Base-by-base conservation (phyloP, 805 yeast genomes). In the Isabelozyma pseudorhagii region DNA sequence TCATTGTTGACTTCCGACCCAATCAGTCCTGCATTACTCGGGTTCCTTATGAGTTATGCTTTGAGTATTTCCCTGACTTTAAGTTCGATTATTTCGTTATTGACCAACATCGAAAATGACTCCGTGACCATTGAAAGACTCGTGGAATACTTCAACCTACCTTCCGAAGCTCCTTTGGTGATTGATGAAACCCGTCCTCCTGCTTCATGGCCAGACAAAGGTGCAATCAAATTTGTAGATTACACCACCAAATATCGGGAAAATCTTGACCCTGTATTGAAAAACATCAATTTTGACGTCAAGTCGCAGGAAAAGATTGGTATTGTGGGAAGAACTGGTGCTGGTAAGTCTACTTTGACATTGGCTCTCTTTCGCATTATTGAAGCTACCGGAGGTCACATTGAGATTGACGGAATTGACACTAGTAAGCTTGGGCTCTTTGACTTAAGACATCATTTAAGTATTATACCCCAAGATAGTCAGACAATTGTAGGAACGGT, bases 301-400 rank as follows among this genome's bases (percentile, higher is more conserved):
- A 54, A 56, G 47, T 55, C 62, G 0, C 44, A 55, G 1, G 69
- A 64, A 46, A 64, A 64, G 48, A 52, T 64, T 36, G 69, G 69
- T 8, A 62, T 64, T 45, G 68, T 63, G 31, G 69, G 69, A 2
- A 47, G 69, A 43, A 64, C 69, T 1, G 69, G 69, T 9, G 69
- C 69, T 1, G 69, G 69, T 8, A 64, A 64, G 49, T 60, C 66
- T 8, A 58, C 67, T 1, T 55, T 64, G 13, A 60, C 68, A 2
- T 54, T 64, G 46, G 68, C 69, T 1, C 48, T 64, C 27, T 64
- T 64, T 54, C 54, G 69, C 27, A 61, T 64, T 34, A 59, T 64
- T 34, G 68, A 64, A 50, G 59, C 67, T 13, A 58, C 58, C 14
- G 25, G 52, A 1, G 69, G 69, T 4, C 54, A 58, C 40, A 61